Percentiles rank a stretch among this genome's conserved stretches.
Conservation (phyloP, 768 basidiomycete genomes). For the Hericium rajendrae region DNA sequence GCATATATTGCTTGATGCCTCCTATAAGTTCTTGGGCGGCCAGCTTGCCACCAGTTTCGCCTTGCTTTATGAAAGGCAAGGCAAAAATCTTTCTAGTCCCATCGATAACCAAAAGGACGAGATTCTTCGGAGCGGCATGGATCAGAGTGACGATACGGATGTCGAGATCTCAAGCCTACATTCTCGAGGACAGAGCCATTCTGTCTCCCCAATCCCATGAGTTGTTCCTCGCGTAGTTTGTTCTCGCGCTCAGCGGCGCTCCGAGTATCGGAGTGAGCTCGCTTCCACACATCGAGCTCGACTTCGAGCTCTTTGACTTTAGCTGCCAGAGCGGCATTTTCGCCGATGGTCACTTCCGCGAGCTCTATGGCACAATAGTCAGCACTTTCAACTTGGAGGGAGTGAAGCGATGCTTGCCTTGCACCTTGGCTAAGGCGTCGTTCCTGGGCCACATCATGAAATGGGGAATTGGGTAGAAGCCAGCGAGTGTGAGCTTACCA, state of each 20-base stretch:
- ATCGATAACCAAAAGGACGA: not conserved
- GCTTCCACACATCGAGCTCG: constrained; percentile 63
- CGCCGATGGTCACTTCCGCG: constrained; percentile 52
- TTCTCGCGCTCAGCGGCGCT: no score
- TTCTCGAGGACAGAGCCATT: no score
- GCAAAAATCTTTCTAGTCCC: not conserved
- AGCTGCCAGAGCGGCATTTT: constrained; percentile 53
- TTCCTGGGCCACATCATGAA: not conserved
- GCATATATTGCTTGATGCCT: not conserved
- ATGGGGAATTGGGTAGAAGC: not conserved
- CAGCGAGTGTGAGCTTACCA: not conserved
- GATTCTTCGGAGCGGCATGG: not conserved
- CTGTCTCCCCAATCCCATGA: no score
- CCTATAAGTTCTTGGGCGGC: not conserved
- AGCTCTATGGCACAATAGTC: constrained; percentile 33
- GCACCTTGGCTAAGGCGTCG: not conserved
- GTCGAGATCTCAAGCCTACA: not conserved
- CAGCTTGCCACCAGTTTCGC: not conserved
- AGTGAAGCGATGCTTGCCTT: not conserved
- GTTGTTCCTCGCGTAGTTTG: no score
- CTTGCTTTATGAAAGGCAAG: not conserved
- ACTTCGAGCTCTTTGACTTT: constrained; percentile 59
- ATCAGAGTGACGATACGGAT: not conserved
- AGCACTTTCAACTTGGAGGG: not conserved
- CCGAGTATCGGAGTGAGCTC: constrained; percentile 42